Conservation (phyloP, 768 basidiomycete genomes). For the Podaxis sp. region DNA sequence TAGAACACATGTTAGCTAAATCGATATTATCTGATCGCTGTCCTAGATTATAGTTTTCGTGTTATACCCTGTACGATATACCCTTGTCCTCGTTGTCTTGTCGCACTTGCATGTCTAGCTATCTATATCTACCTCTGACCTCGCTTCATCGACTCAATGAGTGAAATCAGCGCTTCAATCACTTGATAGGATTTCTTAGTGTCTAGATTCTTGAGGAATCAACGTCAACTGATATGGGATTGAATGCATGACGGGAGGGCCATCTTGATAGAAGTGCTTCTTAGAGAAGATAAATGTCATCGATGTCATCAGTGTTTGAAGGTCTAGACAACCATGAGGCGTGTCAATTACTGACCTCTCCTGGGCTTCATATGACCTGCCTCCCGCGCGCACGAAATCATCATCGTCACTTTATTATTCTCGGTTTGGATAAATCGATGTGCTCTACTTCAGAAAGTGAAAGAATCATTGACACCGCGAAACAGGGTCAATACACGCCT, state of each 20-base stretch:
- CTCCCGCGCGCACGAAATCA: neutral
- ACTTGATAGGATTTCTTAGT: neutral
- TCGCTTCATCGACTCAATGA: neutral
- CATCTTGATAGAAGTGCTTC: constrained; percentile 7
- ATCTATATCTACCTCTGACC: constrained; percentile 5
- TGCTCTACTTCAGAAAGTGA: neutral
- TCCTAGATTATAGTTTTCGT: neutral
- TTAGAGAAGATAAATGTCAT: neutral
- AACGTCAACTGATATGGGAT: constrained; percentile 8
- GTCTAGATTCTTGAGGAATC: neutral
- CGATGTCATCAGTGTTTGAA: neutral
- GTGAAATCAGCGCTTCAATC: neutral
- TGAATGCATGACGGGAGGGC: neutral
- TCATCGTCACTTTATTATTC: neutral
- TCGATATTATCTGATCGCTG: constrained; percentile 4
- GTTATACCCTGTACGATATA: constrained; percentile 7
- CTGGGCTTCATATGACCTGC: neutral
- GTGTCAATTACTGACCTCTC: neutral
- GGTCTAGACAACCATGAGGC: neutral
- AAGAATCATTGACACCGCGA: neutral
- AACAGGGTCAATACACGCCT: neutral
- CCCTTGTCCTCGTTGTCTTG: neutral
- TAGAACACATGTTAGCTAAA: neutral
- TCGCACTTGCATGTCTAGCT: neutral
- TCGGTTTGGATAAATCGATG: neutral